These are phyloP conservation scores for Calocybe indica DNA, from an alignment of 768 basidiomycete species.

Conservation along the genomic window DNA sequence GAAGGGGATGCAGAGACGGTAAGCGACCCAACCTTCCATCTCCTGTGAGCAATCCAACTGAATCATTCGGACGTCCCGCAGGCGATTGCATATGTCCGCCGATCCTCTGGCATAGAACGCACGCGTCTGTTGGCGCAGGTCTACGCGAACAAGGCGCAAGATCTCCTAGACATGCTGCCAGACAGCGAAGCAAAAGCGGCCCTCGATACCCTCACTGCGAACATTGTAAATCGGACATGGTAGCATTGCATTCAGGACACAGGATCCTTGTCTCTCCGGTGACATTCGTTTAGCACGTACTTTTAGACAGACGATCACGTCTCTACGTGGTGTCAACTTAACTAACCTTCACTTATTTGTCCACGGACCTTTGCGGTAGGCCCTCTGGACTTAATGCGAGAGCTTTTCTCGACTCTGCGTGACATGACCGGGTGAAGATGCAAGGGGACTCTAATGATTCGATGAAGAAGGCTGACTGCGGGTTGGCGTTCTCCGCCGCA, in stretches of 20 bases:
- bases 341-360: too few relatives aligned
- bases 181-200: constrained; percentile 76
- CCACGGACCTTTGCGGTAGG: too few relatives aligned
- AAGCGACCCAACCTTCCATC: constrained; percentile 16
- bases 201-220: constrained; percentile 65
- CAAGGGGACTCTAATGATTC: too few relatives aligned
- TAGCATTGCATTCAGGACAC: constrained; percentile 14
- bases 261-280: too few relatives aligned
- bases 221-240: constrained; percentile 57
- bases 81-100: constrained; percentile 63
- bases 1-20: constrained; percentile 81
- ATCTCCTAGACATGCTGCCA: constrained; percentile 64
- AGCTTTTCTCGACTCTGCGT: too few relatives aligned
- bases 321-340: too few relatives aligned
- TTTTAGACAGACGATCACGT: too few relatives aligned
- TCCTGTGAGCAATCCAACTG: neutral
- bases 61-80: constrained; percentile 18
- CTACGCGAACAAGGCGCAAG: constrained; percentile 74
- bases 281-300: too few relatives aligned
- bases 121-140: constrained; percentile 70
- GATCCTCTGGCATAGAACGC: constrained; percentile 70
- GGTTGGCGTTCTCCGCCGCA: too few relatives aligned
- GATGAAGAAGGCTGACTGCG: too few relatives aligned
- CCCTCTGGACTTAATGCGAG: too few relatives aligned
- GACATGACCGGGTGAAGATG: too few relatives aligned